Evolutionary conservation across 495 filamentous ascomycete species (phyloP).

Genomic region (Bacidia rubella): DNA sequence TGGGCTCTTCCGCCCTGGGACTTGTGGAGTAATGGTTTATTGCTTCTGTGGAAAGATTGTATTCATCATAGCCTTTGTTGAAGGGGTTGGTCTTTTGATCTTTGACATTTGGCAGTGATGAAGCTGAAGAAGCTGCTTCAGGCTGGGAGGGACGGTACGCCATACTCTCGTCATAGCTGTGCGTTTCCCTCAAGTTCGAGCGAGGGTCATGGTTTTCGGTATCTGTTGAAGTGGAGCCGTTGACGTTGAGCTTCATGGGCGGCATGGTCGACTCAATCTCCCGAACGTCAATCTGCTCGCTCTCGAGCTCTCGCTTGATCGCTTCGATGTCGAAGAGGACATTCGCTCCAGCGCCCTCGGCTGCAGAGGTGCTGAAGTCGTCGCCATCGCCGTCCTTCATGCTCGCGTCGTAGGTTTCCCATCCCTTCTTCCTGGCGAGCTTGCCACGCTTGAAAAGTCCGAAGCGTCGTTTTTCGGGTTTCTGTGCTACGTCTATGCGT

Average conservation of each 20-base stretch:
- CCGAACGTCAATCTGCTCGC: conserved; percentile 58
- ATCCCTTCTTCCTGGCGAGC: conserved; percentile 66
- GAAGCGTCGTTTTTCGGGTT: conserved; percentile 58
- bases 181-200: conserved; percentile 34
- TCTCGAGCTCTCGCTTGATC: conserved; percentile 73
- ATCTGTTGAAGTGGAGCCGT: conserved; percentile 20
- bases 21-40: conserved; percentile 1
- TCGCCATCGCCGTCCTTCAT: conserved; percentile 11
- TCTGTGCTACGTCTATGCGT: conserved; percentile 66
- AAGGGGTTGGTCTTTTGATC: conserved; percentile 15
- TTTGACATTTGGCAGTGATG: conserved; percentile 7
- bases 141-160: conserved; percentile 1
- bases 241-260: conserved; percentile 67
- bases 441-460: conserved; percentile 70
- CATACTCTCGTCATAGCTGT: conserved; percentile 29
- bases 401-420: conserved; percentile 81
- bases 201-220: conserved; percentile 15
- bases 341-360: conserved; percentile 21
- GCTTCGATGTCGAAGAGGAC: conserved; percentile 95
- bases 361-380: conserved; percentile 27
- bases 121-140: conserved; percentile 13
- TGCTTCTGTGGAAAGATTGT: conserved; percentile 15
- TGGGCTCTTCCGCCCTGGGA: background rate
- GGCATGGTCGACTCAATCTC: conserved; percentile 81
- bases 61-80: conserved; percentile 25